Evolutionary conservation across 2,329 filamentous ascomycete genomes (phyloP).

Genomic region (Aspergillus fischeri): DNA sequence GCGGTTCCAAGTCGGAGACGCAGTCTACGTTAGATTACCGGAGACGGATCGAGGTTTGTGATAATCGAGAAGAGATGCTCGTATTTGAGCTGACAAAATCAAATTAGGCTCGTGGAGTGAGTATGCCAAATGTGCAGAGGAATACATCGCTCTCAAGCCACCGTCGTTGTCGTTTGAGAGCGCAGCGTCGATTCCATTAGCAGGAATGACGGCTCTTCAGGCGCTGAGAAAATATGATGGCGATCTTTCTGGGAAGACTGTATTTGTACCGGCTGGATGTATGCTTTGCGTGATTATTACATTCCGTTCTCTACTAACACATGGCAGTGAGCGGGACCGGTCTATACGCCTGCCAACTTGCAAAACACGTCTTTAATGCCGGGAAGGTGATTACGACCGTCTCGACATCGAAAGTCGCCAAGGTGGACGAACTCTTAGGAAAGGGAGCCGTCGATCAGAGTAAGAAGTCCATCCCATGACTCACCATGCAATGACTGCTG

Average conservation of each 20-base stretch:
- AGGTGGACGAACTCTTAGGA: conserved; percentile 42
- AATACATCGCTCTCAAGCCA: conserved; percentile 39
- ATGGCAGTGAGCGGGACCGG: conserved; percentile 45
- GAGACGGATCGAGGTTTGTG: conserved; percentile 25
- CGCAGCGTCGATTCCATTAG: conserved; percentile 41
- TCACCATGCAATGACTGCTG: background rate
- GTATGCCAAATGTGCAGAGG: conserved; percentile 31
- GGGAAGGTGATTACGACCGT: conserved; percentile 49
- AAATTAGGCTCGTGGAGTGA: conserved; percentile 35
- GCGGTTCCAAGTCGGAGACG: conserved; percentile 36
- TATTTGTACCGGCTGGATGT: conserved; percentile 48
- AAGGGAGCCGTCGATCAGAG: conserved; percentile 45
- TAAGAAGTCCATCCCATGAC: conserved; percentile 4
- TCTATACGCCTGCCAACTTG: conserved; percentile 46
- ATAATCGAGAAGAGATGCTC: background rate
- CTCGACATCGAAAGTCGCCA: conserved; percentile 49
- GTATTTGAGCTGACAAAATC: background rate
- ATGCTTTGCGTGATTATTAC: conserved; percentile 1
- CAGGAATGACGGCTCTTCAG: conserved; percentile 45
- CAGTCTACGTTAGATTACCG: conserved; percentile 36
- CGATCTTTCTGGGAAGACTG: conserved; percentile 49
- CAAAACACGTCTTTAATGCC: conserved; percentile 49
- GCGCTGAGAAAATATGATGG: conserved; percentile 41
- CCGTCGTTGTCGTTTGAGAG: conserved; percentile 39
- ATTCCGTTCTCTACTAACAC: background rate